A percentile compares a stretch with the other conserved stretches of the same genome.
phyloP scores from a whole-genome alignment of 164 flowering plant species.

The Pachysandra terminalis region DNA sequence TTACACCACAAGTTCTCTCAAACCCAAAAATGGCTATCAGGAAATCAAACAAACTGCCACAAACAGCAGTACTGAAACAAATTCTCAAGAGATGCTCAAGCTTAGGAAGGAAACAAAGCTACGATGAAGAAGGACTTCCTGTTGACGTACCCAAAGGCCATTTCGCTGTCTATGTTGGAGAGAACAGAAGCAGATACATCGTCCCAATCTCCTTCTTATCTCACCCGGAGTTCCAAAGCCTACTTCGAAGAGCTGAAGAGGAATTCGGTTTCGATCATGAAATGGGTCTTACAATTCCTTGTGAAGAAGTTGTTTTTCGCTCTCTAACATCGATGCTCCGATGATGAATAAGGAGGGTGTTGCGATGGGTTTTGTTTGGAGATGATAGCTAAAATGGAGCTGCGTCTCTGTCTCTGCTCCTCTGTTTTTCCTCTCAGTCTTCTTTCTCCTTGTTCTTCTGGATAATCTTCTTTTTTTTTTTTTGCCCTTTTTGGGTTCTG shows the following conservation, averaged over 20 bases:
- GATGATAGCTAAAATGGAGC: conserved; percentile 30
- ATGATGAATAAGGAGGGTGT: conserved; percentile 6
- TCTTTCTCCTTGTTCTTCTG: neutral
- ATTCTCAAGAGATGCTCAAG: conserved; percentile 73
- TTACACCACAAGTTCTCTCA: neutral
- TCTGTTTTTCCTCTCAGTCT: neutral
- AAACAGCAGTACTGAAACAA: conserved; percentile 61
- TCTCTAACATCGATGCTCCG: conserved; percentile 60
- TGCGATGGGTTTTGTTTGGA: conserved; percentile 3
- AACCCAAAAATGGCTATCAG: conserved; percentile 45
- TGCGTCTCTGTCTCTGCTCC: conserved; percentile 35
- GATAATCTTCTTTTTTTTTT: neutral
- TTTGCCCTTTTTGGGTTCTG: neutral
- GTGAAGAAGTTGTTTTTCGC: conserved; percentile 60
- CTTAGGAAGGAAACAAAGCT: conserved; percentile 47
- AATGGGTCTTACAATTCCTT: conserved; percentile 76
- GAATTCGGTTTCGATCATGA: conserved; percentile 78
- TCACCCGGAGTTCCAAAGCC: conserved; percentile 53
- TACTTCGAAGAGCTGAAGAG: conserved; percentile 73
- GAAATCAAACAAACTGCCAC: conserved; percentile 48
- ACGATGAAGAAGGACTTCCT: conserved; percentile 49
- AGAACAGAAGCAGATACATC: conserved; percentile 55
- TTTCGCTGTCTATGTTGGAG: conserved; percentile 73
- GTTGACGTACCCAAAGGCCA: conserved; percentile 82
- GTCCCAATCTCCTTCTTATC: conserved; percentile 64